A percentile compares a stretch with the other conserved stretches of the same genome.
Conservation (phyloP, 495 filamentous ascomycete species). For the Penicillium bialowiezense region DNA sequence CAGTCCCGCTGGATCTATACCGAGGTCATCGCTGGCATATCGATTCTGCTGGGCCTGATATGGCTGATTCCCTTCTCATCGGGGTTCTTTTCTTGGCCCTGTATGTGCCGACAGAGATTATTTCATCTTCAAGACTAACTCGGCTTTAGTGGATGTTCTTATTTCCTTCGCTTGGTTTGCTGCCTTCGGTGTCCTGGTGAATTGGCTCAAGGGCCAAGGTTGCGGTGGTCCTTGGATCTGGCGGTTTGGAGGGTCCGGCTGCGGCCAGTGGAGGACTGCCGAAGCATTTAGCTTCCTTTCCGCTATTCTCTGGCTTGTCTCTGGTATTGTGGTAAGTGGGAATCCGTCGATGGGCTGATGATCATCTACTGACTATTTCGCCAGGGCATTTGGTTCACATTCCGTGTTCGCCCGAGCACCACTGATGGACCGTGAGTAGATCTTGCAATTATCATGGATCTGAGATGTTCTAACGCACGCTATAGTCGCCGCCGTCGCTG, state of each 20-base stretch:
- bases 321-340: constrained; percentile 47
- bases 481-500: constrained; percentile 19
- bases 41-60: constrained; percentile 49
- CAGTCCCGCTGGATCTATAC: constrained; percentile 58
- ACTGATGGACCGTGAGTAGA: constrained; percentile 4
- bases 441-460: not conserved
- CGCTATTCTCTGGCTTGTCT: constrained; percentile 65
- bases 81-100: constrained; percentile 42
- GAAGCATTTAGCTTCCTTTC: constrained; percentile 67
- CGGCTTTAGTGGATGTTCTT: constrained; percentile 49
- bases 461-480: constrained; percentile 1
- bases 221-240: constrained; percentile 58
- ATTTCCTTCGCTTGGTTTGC: constrained; percentile 63
- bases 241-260: constrained; percentile 42
- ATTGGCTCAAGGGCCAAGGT: constrained; percentile 36
- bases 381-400: constrained; percentile 45
- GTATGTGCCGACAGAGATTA: constrained; percentile 24
- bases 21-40: constrained; percentile 55
- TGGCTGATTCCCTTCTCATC: constrained; percentile 55
- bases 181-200: constrained; percentile 60
- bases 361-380: not conserved
- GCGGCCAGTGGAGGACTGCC: constrained; percentile 62
- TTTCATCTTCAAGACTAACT: constrained; percentile 3
- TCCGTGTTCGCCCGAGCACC: constrained; percentile 19
- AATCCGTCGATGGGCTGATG: not conserved